Evolutionary conservation across 2,329 filamentous ascomycete species (phyloP), one percentile per base, ranked within the genome.

Genomic region (Dryadomyces sulphureus): DNA sequence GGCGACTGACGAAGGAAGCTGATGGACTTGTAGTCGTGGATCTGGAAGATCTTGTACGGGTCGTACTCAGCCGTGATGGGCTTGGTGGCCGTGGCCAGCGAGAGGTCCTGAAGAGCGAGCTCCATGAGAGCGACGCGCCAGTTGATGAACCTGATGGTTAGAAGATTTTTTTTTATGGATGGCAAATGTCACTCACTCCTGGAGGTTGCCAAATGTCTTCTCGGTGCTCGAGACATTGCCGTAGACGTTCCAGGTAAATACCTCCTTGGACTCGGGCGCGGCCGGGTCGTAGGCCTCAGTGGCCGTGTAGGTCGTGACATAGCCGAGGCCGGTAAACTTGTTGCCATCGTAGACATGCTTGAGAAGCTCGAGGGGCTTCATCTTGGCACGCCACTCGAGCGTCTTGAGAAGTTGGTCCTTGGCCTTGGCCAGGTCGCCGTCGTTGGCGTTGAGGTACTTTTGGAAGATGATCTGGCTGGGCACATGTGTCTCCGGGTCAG

Each of bases 61-160:
- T 95, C 90, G 53, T 75, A 68, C 51, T 78, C 81, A 47, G 86
- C 80, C 2, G 82, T 79, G 56, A 89, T 86, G 38, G 77, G 73
- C 53, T 72, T 66, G 8, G 77, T 87, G 44, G 85, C 84, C 22
- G 75, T 69, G 19, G 72, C 60, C 51, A 95, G 72, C 52, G 79
- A 70, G 46, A 95, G 78, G 51, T 85, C 79, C 52, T 78, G 73
- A 40, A 95, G 69, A 3, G 85, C 84, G 41, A 87, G 70, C 62
- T 95, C 89, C 88, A 94, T 94, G 47, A 94, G 75, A 12, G 84
- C 86, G 38, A 89, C 80, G 48, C 90, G 83, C 88, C 89, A 95
- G 54, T 79, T 75, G 57, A 95, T 74, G 66, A 95, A 95, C 43
- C 87, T 93, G 50, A 32, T 7, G 16, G 34, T 36, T 4, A 19